Evolutionary conservation across 495 filamentous ascomycete species (phyloP), one percentile per base, ranked within the genome.

Genomic region (Penicillium mononematosum): DNA sequence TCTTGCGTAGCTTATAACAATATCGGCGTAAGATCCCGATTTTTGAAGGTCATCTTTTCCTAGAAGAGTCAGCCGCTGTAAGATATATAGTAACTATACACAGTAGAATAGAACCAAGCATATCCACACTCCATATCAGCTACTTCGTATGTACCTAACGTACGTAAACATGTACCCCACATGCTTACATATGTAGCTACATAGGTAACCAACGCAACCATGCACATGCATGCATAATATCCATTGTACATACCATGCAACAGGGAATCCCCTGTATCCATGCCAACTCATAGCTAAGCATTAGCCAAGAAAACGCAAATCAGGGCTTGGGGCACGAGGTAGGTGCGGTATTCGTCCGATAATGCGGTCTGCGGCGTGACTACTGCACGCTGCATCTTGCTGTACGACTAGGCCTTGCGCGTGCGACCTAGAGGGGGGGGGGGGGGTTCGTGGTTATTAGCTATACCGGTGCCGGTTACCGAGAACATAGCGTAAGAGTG

Each of bases 251-350:
- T 10, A 12, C 11, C 19, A 3, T 25, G 0, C 11, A 25, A 16
- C 19, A 44, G 8, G 29, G 17, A 36, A 22, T 9, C 14, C 27
- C 51, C 51, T 54, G 31, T 31, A 16, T 2, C 39, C 10, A 2
- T 19, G 17, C 19, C 16, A 38, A 12, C 49, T 6, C 6, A 46
- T n/a, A 47, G 52, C 53, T 55, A 55, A 55, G 53, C 53, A 46
- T 47, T 47, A 55, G 53, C 53, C 53, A 55, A 55, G 53, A 36
- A 17, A 3, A 34, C 24, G 53, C 43, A 39, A 20, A 22, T 47
- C 43, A 38, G 29, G 52, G 43, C 52, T 46, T 55, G 43, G 38
- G 14, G 25, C 19, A 11, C 17, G n/a, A 36, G 25, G 25, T 41
- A 34, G 4, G 11, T 34, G 31, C 14, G 36, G 38, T 14, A 31